Conservation (phyloP, 768 basidiomycete genomes). For the Psilocybe subaeruginosa region DNA sequence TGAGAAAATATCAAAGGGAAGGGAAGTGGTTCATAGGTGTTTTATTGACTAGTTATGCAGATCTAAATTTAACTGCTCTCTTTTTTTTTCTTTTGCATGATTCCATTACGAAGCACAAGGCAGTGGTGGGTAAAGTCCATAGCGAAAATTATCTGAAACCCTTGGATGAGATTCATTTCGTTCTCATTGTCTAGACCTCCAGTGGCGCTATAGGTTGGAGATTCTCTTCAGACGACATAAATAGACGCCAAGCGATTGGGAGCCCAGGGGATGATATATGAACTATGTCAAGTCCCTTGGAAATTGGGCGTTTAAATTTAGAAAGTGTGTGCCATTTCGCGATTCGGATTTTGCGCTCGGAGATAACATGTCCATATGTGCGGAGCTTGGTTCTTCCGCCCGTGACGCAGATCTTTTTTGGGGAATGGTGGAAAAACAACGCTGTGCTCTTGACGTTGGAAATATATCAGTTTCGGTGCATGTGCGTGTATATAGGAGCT, state of each 20-base stretch:
- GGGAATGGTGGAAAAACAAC: too few species aligned
- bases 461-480: neutral
- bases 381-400: constrained; percentile 3
- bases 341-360: constrained; percentile 4
- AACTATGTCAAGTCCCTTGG: neutral
- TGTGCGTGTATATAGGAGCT: neutral
- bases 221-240: neutral
- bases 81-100: neutral
- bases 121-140: neutral
- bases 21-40: neutral
- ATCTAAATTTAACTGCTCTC: neutral
- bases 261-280: neutral
- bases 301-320: neutral
- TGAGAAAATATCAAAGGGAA: neutral
- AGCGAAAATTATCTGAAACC: neutral
- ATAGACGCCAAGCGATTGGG: neutral
- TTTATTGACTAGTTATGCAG: neutral
- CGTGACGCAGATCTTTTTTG: constrained; percentile 5
- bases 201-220: neutral
- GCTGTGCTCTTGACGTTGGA: too few species aligned
- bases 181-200: neutral
- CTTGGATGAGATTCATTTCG: neutral
- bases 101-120: neutral
- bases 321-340: neutral
- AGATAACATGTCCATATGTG: constrained; percentile 15